phyloP scores from a whole-genome alignment of 2,329 filamentous ascomycete species.

The Conoideocrella luteorostrata region DNA sequence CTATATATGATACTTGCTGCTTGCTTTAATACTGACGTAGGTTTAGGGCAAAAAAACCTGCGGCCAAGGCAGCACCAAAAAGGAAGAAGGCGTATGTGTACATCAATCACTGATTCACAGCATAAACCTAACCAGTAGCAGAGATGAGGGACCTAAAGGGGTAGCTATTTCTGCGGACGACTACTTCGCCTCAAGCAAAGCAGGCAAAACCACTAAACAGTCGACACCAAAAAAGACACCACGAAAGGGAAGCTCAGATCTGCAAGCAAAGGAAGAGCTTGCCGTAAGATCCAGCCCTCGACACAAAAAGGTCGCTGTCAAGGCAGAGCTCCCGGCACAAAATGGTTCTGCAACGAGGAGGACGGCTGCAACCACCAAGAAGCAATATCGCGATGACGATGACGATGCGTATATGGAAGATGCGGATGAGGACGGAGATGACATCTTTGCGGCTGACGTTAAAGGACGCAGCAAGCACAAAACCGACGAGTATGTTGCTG shows the following conservation, averaged over 20 bases:
- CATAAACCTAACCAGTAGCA: slow-evolving; percentile 17
- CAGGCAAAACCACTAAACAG: slow-evolving; percentile 29
- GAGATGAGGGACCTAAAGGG: slow-evolving; percentile 39
- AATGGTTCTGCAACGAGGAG: slow-evolving; percentile 33
- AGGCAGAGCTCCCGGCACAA: slow-evolving; percentile 20
- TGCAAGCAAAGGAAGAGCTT: slow-evolving; percentile 31
- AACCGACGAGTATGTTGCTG: slow-evolving; percentile 69
- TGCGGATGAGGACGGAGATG: slow-evolving; percentile 64
- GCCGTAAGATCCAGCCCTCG: slow-evolving; percentile 49
- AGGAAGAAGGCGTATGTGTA: slow-evolving; percentile 49
- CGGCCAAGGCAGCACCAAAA: slow-evolving; percentile 40
- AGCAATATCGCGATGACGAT: slow-evolving; percentile 36
- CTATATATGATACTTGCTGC: too few species aligned
- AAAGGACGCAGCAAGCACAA: slow-evolving; percentile 60
- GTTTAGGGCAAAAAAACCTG: slow-evolving; percentile 45
- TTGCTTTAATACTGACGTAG: background rate
- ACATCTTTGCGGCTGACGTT: slow-evolving; percentile 73
- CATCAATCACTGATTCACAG: slow-evolving; percentile 2
- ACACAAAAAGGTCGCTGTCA: slow-evolving; percentile 32
- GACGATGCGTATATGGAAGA: slow-evolving; percentile 59
- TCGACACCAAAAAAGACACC: slow-evolving; percentile 28
- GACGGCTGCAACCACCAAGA: slow-evolving; percentile 33
- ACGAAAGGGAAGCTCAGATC: slow-evolving; percentile 34
- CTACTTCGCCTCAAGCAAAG: slow-evolving; percentile 47
- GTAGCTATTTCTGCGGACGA: slow-evolving; percentile 49